Percentiles rank a stretch among this genome's conserved stretches.
Evolutionary conservation across 805 yeast genomes (phyloP).

Genomic region (Scheffersomyces lignosus): DNA sequence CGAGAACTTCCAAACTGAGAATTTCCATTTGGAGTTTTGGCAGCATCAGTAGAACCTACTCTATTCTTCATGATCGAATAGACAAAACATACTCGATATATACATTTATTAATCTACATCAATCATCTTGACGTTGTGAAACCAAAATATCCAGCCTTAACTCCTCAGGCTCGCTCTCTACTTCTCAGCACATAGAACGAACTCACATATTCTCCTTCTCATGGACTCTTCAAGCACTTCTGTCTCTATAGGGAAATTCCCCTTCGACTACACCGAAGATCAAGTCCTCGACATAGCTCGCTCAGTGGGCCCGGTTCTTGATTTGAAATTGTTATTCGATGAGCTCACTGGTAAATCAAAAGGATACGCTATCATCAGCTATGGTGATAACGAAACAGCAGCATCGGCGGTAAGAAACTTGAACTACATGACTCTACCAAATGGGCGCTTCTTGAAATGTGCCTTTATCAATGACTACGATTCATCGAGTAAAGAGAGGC

Average conservation of each 20-base stretch:
- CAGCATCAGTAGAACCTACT: too few relatives aligned
- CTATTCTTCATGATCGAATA: too few relatives aligned
- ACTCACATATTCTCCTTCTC: background rate
- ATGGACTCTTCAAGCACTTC: constrained; percentile 10
- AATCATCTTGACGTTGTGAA: too few relatives aligned
- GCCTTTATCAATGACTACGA: constrained; percentile 60
- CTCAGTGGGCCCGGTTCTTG: constrained; percentile 85
- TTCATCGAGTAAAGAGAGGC: constrained; percentile 20
- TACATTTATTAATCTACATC: too few relatives aligned
- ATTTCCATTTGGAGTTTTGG: too few relatives aligned
- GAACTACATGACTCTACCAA: constrained; percentile 59
- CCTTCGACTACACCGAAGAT: constrained; percentile 91
- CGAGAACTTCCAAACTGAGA: too few relatives aligned
- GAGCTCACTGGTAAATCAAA: constrained; percentile 86
- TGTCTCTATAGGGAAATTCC: constrained; percentile 83
- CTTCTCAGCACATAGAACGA: background rate
- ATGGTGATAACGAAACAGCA: constrained; percentile 81
- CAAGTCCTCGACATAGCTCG: constrained; percentile 84
- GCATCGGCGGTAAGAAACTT: constrained; percentile 87
- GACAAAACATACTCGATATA: too few relatives aligned
- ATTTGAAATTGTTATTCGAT: constrained; percentile 77
- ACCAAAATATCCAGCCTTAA: too few relatives aligned
- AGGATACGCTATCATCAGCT: constrained; percentile 88
- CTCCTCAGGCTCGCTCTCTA: too few relatives aligned
- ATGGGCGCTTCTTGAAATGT: constrained; percentile 76